A percentile compares a stretch with the other conserved stretches of the same genome.
phyloP scores from a whole-genome alignment of 1,284 basidiomycete genomes.

The Vanrija sp. region DNA sequence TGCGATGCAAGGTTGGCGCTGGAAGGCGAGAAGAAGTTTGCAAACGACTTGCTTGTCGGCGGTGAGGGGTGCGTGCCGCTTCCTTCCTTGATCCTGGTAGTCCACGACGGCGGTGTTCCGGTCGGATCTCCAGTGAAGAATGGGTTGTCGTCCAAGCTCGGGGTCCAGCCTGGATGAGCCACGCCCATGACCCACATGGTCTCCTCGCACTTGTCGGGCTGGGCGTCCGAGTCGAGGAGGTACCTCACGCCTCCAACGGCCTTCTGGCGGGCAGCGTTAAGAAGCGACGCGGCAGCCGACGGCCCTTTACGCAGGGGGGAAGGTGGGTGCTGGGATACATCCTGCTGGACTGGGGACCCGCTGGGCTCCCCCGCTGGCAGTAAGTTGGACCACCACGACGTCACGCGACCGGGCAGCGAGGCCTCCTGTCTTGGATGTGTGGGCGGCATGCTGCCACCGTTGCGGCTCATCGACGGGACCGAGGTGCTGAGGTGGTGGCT shows the following conservation, averaged over 20 bases:
- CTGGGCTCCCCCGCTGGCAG: constrained; percentile 16
- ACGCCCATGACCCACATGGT: constrained; percentile 81
- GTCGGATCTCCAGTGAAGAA: too few relatives aligned
- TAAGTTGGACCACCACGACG: constrained; percentile 44
- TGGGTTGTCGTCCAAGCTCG: constrained; percentile 1
- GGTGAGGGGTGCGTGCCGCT: constrained; percentile 5
- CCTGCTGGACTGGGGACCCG: not conserved
- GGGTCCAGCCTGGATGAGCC: constrained; percentile 57
- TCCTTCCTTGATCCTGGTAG: constrained; percentile 5
- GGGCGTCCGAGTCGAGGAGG: constrained; percentile 71
- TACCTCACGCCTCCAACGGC: constrained; percentile 60
- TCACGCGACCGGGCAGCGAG: constrained; percentile 33
- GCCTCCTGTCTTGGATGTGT: constrained; percentile 3
- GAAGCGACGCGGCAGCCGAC: constrained; percentile 37
- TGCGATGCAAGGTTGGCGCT: constrained; percentile 12
- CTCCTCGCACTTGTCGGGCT: constrained; percentile 71
- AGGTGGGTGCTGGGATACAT: constrained; percentile 9
- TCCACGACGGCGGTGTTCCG: constrained; percentile 6
- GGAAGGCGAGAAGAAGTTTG: constrained; percentile 42
- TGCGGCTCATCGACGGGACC: constrained; percentile 25
- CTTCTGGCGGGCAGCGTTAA: constrained; percentile 45
- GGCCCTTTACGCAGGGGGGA: constrained; percentile 38
- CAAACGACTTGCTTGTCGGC: constrained; percentile 25
- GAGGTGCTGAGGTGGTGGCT: constrained; percentile 29
- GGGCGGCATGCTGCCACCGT: not conserved